phyloP scores from a whole-genome alignment of 305 asterid species.

The Fraxinus nigra region DNA sequence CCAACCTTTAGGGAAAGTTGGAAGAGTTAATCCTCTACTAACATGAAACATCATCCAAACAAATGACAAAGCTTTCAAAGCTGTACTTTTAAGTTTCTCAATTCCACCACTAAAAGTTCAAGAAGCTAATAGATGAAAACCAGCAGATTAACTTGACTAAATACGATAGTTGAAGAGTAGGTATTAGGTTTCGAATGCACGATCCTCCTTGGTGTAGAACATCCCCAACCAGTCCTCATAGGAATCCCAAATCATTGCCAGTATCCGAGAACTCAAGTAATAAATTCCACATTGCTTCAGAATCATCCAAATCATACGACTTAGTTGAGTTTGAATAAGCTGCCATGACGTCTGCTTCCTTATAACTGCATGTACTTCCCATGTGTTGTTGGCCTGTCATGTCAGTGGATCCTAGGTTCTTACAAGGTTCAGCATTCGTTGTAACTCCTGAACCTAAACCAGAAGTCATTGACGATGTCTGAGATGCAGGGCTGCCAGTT shows the following conservation, averaged over 20 bases:
- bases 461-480: constrained; percentile 39
- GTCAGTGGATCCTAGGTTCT: constrained; percentile 16
- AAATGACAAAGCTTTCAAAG: neutral
- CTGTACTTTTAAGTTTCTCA: neutral
- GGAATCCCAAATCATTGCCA: constrained; percentile 34
- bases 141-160: neutral
- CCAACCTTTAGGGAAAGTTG: neutral
- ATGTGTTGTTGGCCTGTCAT: constrained; percentile 20
- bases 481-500: constrained; percentile 43
- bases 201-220: constrained; percentile 26
- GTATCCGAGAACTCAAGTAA: constrained; percentile 46
- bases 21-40: neutral
- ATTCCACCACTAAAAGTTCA: constrained; percentile 1
- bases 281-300: constrained; percentile 37
- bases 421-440: constrained; percentile 17
- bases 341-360: constrained; percentile 31
- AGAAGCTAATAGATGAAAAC: constrained; percentile 11
- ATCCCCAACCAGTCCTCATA: constrained; percentile 29
- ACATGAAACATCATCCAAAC: neutral
- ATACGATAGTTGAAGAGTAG: neutral
- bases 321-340: constrained; percentile 33
- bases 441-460: constrained; percentile 28
- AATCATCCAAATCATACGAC: constrained; percentile 36
- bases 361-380: constrained; percentile 23
- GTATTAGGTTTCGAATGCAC: constrained; percentile 5